Evolutionary conservation across 2,329 filamentous ascomycete species (phyloP).

Genomic region (Corynespora cassiicola): DNA sequence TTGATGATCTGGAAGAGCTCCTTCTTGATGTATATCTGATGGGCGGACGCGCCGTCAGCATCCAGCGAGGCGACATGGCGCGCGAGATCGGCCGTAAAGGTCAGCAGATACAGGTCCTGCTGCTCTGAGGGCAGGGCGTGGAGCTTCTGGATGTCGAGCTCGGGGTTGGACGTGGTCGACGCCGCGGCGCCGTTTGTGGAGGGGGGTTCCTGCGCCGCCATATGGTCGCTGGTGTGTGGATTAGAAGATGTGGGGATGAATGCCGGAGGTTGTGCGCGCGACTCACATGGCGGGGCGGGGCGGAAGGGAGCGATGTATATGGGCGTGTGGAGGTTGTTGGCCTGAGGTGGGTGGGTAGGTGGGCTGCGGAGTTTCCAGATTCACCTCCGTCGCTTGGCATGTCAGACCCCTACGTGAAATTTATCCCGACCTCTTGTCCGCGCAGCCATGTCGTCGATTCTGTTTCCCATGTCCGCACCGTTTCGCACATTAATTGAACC

Average conservation of each 20-base stretch:
- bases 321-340: conserved; percentile 25
- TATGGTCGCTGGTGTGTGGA: no score
- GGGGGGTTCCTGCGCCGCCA: conserved; percentile 34
- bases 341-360: conserved; percentile 5
- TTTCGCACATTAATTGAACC: conserved; percentile 25
- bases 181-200: conserved; percentile 46
- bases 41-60: conserved; percentile 80
- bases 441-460: no score
- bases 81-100: conserved; percentile 81
- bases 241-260: conserved; percentile 3
- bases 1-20: conserved; percentile 94
- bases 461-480: conserved; percentile 31
- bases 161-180: conserved; percentile 69
- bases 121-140: conserved; percentile 90
- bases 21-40: conserved; percentile 91
- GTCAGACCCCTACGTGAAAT: not conserved
- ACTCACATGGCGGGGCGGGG: conserved; percentile 29
- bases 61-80: conserved; percentile 79
- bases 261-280: conserved; percentile 9
- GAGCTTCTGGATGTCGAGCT: conserved; percentile 90
- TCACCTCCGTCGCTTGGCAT: conserved; percentile 7
- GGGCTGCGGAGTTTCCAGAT: conserved; percentile 29
- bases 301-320: conserved; percentile 5
- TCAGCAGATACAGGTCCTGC: conserved; percentile 92
- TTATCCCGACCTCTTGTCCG: not conserved